These are phyloP conservation scores for Colletotrichum sublineola DNA, from an alignment of 2,329 filamentous ascomycete species.

Conservation along the genomic window DNA sequence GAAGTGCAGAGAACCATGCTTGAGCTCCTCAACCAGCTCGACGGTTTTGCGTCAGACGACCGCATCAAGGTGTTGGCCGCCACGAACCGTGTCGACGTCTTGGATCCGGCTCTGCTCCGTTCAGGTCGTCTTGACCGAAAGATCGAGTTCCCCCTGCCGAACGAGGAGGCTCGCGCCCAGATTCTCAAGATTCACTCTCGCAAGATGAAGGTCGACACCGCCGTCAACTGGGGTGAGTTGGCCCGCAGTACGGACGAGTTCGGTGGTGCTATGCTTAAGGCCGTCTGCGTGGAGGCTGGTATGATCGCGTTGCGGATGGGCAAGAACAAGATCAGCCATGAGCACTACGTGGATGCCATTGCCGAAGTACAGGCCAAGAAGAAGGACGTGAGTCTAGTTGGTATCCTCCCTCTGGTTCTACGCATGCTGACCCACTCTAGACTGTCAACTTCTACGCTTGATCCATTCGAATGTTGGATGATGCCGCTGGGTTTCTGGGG, in stretches of 20 bases:
- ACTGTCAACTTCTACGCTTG: slow-evolving; percentile 71
- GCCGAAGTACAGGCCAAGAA: slow-evolving; percentile 96
- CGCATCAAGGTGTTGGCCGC: slow-evolving; percentile 96
- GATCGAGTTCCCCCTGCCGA: slow-evolving; percentile 98
- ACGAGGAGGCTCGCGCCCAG: slow-evolving; percentile 96
- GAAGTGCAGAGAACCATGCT: slow-evolving; percentile 99
- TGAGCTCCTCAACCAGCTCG: slow-evolving; percentile 97
- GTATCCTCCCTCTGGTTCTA: background rate
- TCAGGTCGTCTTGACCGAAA: slow-evolving; percentile 95
- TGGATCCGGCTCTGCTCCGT: slow-evolving; percentile 91
- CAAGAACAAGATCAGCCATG: slow-evolving; percentile 96
- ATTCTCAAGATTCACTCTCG: slow-evolving; percentile 97
- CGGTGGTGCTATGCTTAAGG: slow-evolving; percentile 96
- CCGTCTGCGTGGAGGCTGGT: slow-evolving; percentile 97
- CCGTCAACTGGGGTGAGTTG: slow-evolving; percentile 95
- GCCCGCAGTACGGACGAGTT: slow-evolving; percentile 98
- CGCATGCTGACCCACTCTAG: slow-evolving; percentile 52
- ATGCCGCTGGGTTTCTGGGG: slow-evolving; percentile 35
- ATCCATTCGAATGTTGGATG: slow-evolving; percentile 38
- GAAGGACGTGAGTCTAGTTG: slow-evolving; percentile 76
- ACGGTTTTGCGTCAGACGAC: slow-evolving; percentile 97
- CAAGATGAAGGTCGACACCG: slow-evolving; percentile 96
- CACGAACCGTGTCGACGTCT: slow-evolving; percentile 93
- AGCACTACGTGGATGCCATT: slow-evolving; percentile 99
- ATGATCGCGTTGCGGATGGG: slow-evolving; percentile 98